A percentile compares a stretch with the other conserved stretches of the same genome.
These are phyloP conservation scores for Paramecium sexaurelia DNA, from an alignment of 73 alveolate genomes.

Conservation along the genomic window DNA sequence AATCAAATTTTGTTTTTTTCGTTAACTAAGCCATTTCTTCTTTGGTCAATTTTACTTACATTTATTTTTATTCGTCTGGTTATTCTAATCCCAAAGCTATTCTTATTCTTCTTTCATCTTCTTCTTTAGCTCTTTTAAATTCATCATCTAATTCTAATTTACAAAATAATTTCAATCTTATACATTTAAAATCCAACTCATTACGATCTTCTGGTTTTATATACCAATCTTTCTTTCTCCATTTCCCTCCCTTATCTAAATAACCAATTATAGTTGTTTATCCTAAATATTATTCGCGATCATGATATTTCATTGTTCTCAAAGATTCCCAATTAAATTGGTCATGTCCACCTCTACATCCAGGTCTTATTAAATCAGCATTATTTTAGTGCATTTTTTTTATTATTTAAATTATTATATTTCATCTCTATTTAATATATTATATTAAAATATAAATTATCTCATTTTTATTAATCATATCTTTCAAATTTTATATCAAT, in stretches of 20 bases:
- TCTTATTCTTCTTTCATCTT: constrained; percentile 70
- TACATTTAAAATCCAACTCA: constrained; percentile 43
- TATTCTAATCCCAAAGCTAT: constrained; percentile 68
- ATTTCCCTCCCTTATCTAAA: constrained; percentile 98
- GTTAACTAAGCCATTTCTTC: constrained; percentile 56
- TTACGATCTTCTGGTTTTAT: constrained; percentile 56
- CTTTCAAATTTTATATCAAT: constrained; percentile 36
- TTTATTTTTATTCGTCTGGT: constrained; percentile 58
- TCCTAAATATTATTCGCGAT: constrained; percentile 96
- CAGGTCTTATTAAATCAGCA: constrained; percentile 84
- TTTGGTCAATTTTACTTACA: constrained; percentile 60
- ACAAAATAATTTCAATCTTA: not conserved
- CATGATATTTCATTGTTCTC: constrained; percentile 89
- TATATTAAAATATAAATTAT: not conserved
- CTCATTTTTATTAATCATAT: not conserved
- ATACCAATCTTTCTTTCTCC: constrained; percentile 98
- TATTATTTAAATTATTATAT: not conserved
- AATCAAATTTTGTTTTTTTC: constrained; percentile 3
- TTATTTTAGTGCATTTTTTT: constrained; percentile 43
- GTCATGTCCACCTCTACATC: constrained; percentile 98
- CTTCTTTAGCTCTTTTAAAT: constrained; percentile 58
- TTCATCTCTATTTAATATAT: not conserved
- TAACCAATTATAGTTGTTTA: constrained; percentile 91
- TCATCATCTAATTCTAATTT: constrained; percentile 53
- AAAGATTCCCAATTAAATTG: constrained; percentile 98